A percentile compares a stretch with the other conserved stretches of the same genome.
Conservation (phyloP, 441 rosid species). For the Euphorbia corollata region DNA sequence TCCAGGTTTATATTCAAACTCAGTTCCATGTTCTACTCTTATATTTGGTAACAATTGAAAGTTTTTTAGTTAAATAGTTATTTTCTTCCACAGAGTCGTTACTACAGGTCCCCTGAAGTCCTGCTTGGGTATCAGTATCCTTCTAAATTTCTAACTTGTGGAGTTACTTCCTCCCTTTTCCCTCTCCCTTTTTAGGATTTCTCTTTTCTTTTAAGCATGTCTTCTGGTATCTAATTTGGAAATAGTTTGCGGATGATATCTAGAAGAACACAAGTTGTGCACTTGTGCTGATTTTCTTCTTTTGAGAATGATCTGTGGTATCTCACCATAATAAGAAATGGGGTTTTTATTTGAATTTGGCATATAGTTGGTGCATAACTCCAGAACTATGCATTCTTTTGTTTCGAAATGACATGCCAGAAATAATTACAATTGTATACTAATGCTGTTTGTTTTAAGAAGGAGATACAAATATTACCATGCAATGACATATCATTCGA, state of each 20-base stretch:
- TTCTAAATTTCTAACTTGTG: conserved; percentile 16
- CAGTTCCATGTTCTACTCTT: background rate
- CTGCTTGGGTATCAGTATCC: conserved; percentile 99
- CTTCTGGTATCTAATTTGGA: too few relatives aligned
- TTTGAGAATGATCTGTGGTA: background rate
- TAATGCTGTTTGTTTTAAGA: background rate
- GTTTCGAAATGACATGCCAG: background rate
- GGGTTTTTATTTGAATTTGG: background rate
- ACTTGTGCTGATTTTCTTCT: background rate
- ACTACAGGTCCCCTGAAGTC: conserved; percentile 98
- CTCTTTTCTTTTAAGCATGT: too few relatives aligned
- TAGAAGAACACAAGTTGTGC: too few relatives aligned
- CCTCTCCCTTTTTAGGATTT: too few relatives aligned
- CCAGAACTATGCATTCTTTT: background rate
- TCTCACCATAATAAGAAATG: background rate
- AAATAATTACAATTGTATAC: background rate
- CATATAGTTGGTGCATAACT: background rate
- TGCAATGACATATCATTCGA: background rate
- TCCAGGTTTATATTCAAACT: conserved; percentile 58
- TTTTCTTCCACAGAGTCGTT: conserved; percentile 83
- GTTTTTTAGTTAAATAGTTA: conserved; percentile 16
- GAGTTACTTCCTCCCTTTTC: background rate
- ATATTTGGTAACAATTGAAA: conserved; percentile 16
- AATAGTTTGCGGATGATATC: too few relatives aligned
- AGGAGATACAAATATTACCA: background rate